Evolutionary conservation across 306 rosid species (phyloP).

Genomic region (Urtica urens): DNA sequence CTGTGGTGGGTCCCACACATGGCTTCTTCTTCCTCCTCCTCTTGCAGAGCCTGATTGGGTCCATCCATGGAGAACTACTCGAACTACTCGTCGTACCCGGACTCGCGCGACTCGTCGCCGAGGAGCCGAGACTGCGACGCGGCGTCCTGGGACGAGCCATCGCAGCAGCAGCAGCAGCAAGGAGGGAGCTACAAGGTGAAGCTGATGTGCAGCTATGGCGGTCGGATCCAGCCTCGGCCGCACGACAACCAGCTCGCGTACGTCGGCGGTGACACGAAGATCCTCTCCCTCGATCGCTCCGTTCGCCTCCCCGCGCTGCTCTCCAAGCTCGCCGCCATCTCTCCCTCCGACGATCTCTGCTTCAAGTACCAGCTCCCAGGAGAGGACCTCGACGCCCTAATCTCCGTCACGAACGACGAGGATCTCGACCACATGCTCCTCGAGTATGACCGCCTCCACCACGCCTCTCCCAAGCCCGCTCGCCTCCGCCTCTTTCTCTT

Average conservation of each 20-base stretch:
- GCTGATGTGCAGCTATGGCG: conserved; percentile 79
- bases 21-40: too few relatives aligned
- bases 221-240: conserved; percentile 62
- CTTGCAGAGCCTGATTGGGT: neutral
- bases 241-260: conserved; percentile 68
- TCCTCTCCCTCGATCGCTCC: conserved; percentile 64
- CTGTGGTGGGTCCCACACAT: too few relatives aligned
- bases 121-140: conserved; percentile 50
- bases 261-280: conserved; percentile 81
- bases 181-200: conserved; percentile 36
- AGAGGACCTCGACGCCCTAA: conserved; percentile 81
- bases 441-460: conserved; percentile 66
- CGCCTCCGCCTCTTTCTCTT: conserved; percentile 62
- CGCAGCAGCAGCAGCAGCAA: neutral
- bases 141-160: conserved; percentile 43
- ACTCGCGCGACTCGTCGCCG: conserved; percentile 73
- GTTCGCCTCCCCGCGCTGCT: conserved; percentile 36
- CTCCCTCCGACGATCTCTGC: conserved; percentile 21
- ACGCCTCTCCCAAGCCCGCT: conserved; percentile 65
- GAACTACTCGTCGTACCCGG: conserved; percentile 44
- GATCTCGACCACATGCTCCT: conserved; percentile 80
- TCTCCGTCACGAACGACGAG: conserved; percentile 75
- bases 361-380: conserved; percentile 88
- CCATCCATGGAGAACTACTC: conserved; percentile 50
- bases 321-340: conserved; percentile 44